Conservation (phyloP, 1,284 basidiomycete genomes). For the Ganoderma meredithae region DNA sequence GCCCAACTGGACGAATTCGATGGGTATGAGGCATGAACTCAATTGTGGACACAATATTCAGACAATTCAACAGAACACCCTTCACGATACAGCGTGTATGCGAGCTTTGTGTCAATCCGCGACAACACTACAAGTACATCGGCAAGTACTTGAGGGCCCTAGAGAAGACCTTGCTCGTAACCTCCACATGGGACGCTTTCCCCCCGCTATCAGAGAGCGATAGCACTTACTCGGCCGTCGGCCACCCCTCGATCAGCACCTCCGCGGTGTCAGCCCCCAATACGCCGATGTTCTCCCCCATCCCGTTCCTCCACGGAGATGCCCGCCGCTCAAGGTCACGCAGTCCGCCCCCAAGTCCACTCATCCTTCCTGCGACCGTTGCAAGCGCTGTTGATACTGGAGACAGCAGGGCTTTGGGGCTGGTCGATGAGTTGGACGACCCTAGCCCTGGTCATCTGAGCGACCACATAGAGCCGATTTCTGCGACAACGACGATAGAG, state of each 20-base stretch:
- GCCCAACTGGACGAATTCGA: conserved; percentile 81
- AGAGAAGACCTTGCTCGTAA: conserved; percentile 87
- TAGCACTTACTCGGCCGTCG: conserved; percentile 42
- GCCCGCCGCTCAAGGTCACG: conserved; percentile 76
- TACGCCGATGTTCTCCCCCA: conserved; percentile 85
- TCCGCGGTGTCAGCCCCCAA: conserved; percentile 61
- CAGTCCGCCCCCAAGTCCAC: conserved; percentile 78
- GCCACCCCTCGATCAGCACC: conserved; percentile 45
- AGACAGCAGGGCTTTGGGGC: conserved; percentile 63
- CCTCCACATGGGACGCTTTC: conserved; percentile 79
- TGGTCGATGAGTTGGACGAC: conserved; percentile 85
- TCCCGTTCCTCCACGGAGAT: conserved; percentile 83
- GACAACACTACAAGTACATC: conserved; percentile 75
- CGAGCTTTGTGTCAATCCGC: conserved; percentile 82
- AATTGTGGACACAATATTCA: conserved; percentile 15
- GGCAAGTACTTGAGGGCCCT: conserved; percentile 94
- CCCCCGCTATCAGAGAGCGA: conserved; percentile 57
- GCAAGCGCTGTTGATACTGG: conserved; percentile 37
- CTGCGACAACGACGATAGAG: conserved; percentile 62
- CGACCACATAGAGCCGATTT: conserved; percentile 75
- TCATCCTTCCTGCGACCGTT: conserved; percentile 54
- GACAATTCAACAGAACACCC: conserved; percentile 60
- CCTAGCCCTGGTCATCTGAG: conserved; percentile 83
- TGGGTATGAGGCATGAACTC: conserved; percentile 54
- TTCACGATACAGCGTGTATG: conserved; percentile 94